These are phyloP conservation scores for Suhomyces choctaworum DNA, from an alignment of 1,139 yeast genomes.

Conservation along the genomic window DNA sequence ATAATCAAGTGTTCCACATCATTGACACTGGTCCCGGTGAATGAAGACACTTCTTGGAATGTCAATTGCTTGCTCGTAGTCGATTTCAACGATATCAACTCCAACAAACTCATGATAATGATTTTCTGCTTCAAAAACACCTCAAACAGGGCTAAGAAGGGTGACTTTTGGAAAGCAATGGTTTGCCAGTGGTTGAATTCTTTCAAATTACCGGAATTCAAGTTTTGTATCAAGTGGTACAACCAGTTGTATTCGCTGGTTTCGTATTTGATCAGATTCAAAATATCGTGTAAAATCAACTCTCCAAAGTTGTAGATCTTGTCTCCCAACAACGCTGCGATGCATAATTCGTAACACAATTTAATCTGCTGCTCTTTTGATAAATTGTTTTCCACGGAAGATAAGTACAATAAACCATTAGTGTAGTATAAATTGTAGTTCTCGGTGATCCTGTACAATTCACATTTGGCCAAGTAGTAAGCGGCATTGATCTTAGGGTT, in stretches of 20 bases:
- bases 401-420: conserved; percentile 53
- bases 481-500: conserved; percentile 79
- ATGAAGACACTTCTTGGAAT: conserved; percentile 70
- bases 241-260: conserved; percentile 68
- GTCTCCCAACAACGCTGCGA: conserved; percentile 89
- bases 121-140: conserved; percentile 84
- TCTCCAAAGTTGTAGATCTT: conserved; percentile 95
- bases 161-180: conserved; percentile 43
- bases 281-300: conserved; percentile 83
- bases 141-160: conserved; percentile 60
- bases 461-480: conserved; percentile 78
- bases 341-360: conserved; percentile 77
- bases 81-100: conserved; percentile 78
- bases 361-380: conserved; percentile 23
- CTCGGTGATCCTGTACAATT: conserved; percentile 68
- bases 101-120: conserved; percentile 87
- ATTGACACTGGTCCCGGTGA: conserved; percentile 65
- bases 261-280: conserved; percentile 49
- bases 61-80: conserved; percentile 71
- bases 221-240: conserved; percentile 62
- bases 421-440: conserved; percentile 83
- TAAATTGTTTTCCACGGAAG: conserved; percentile 45
- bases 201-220: conserved; percentile 77
- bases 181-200: conserved; percentile 55
- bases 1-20: conserved; percentile 90